Evolutionary conservation across 2,329 filamentous ascomycete genomes (phyloP), one percentile per base, ranked within the genome.

Genomic region (Chaetomium strumarium): DNA sequence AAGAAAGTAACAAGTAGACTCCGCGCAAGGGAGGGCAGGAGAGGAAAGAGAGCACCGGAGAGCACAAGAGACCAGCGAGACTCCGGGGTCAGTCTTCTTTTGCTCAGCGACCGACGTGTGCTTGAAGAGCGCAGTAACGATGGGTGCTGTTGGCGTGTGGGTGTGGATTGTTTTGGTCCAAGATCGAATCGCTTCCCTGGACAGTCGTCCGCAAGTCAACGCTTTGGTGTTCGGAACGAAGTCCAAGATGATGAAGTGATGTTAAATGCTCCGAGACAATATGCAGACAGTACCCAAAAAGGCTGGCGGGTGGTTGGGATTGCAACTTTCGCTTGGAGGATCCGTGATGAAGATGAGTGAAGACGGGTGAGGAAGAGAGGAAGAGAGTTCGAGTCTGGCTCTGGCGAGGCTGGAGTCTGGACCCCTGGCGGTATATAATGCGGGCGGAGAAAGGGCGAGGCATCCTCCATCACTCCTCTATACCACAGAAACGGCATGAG

Each of bases 201-300:
- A 16, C 29, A 14, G 24, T 53, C n/a, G 52, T 30, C 34, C 42
- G 51, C 47, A 58, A 60, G 57, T 51, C 46, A 56, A 55, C 55
- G 54, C 52, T 54, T 44, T 55, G 53, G 46, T 48, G 52, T 43
- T 41, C 46, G 20, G 41, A 36, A 16, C 34, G 33, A 48, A 44
- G 31, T 31, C 49, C 46, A 49, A 56, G 52, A 52, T 36, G 42
- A 52, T 38, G 51, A 61, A 58, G 53, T 55, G 53, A 61, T 59
- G 59, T 19, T 59, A 60, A 60, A 60, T 49, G 49, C 57, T 62
- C 57, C 16, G 58, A 58, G 57, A 52, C 49, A 50, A 57, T 54
- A 60, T 55, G 55, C 42, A 53, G 52, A 53, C 43, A 46, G 44
- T 62, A 62, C 55, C 60, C 60, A 62, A 60, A 62, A 62, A 59